phyloP scores from a whole-genome alignment of 1,284 basidiomycete species.

The Rhodotorula sp. region DNA sequence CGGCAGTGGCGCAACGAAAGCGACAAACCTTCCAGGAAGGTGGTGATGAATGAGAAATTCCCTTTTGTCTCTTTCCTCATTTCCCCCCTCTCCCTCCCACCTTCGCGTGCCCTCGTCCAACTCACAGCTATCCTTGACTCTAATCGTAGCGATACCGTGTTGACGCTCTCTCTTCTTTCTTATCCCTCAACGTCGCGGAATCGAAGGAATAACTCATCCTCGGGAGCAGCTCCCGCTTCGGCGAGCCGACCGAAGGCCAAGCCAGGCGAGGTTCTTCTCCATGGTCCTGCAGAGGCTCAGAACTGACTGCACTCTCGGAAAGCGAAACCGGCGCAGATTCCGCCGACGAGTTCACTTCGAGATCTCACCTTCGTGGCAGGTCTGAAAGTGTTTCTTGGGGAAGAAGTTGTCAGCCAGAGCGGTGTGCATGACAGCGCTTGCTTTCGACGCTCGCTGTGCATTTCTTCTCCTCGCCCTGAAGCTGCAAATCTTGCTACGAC shows the following conservation, averaged over 20 bases:
- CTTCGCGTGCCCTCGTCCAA: not conserved
- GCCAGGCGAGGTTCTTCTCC: too few relatives aligned
- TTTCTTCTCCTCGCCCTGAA: too few relatives aligned
- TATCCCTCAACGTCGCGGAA: not conserved
- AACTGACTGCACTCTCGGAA: too few relatives aligned
- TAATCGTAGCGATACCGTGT: not conserved
- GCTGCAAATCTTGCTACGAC: too few relatives aligned
- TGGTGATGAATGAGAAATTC: slow-evolving; percentile 16
- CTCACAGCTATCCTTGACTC: not conserved
- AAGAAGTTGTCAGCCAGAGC: too few relatives aligned
- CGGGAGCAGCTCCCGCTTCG: not conserved
- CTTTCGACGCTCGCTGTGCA: too few relatives aligned
- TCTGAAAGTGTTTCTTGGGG: too few relatives aligned
- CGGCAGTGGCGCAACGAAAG: slow-evolving; percentile 57
- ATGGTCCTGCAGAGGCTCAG: too few relatives aligned
- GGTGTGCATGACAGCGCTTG: too few relatives aligned
- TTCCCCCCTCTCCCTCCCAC: not conserved
- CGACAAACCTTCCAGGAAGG: slow-evolving; percentile 33
- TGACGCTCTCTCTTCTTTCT: not conserved
- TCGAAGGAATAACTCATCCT: not conserved
- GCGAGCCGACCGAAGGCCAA: not conserved
- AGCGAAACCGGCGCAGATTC: too few relatives aligned
- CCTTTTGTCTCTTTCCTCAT: not conserved
- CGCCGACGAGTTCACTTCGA: too few relatives aligned
- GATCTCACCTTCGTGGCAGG: too few relatives aligned